Percentiles rank a stretch among this genome's conserved stretches.
Conservation (phyloP, 495 filamentous ascomycete genomes). For the Podospora appendiculata region DNA sequence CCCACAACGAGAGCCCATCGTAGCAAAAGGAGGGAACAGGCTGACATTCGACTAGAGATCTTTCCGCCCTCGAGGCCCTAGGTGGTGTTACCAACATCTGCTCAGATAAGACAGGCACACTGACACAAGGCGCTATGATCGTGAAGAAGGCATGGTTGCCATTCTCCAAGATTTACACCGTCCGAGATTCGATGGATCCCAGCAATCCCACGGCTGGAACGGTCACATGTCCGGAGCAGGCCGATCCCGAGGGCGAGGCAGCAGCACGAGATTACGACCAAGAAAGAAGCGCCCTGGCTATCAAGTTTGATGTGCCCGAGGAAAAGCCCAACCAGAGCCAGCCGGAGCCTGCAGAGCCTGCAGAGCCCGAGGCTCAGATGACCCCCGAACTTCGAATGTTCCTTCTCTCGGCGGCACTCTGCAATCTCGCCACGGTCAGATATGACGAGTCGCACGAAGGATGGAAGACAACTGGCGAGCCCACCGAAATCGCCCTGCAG, state of each 20-base stretch:
- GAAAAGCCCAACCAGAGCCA: slow-evolving; percentile 27
- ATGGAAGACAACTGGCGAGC: slow-evolving; percentile 74
- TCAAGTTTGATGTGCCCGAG: slow-evolving; percentile 47
- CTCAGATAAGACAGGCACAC: slow-evolving; percentile 80
- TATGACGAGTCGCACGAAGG: slow-evolving; percentile 41
- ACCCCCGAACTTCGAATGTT: slow-evolving; percentile 52
- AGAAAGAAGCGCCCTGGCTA: slow-evolving; percentile 41
- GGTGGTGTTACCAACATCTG: slow-evolving; percentile 85
- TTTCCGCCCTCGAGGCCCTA: slow-evolving; percentile 74
- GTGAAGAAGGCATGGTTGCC: slow-evolving; percentile 77
- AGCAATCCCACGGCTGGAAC: slow-evolving; percentile 50
- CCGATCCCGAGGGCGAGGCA: slow-evolving; percentile 19
- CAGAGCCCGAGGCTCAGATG: slow-evolving; percentile 21
- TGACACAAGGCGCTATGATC: slow-evolving; percentile 74
- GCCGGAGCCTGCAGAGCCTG: neutral
- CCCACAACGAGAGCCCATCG: neutral
- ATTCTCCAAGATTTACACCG: slow-evolving; percentile 44
- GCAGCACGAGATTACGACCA: slow-evolving; percentile 40
- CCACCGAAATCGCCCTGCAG: slow-evolving; percentile 77
- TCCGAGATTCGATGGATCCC: slow-evolving; percentile 51
- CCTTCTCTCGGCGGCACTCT: slow-evolving; percentile 63
- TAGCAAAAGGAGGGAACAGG: neutral
- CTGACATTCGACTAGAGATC: slow-evolving; percentile 24
- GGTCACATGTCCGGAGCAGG: slow-evolving; percentile 13
- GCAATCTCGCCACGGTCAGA: slow-evolving; percentile 67